Conservation (phyloP, 345 rosid genomes). For the Camelina laxa region DNA sequence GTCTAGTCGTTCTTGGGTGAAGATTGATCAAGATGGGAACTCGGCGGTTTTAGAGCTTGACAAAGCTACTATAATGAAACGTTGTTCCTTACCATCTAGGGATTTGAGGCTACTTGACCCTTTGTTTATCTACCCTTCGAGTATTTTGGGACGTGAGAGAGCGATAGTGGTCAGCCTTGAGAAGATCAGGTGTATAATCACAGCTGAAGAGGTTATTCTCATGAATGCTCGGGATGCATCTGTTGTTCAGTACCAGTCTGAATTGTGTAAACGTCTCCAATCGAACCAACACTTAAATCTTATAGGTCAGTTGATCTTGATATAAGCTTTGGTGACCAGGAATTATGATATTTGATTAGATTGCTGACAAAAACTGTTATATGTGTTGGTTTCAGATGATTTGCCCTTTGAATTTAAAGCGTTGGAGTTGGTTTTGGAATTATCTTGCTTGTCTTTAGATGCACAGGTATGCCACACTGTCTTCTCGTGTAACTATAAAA, state of each 20-base stretch:
- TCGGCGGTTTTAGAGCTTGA: conserved; percentile 74
- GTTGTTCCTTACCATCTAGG: conserved; percentile 88
- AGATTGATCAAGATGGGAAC: conserved; percentile 76
- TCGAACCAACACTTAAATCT: conserved; percentile 65
- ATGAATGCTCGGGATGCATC: conserved; percentile 87
- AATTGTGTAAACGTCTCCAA: conserved; percentile 82
- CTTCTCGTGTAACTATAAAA: background rate
- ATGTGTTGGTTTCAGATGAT: conserved; percentile 70
- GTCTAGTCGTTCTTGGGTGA: conserved; percentile 90
- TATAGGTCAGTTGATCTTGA: conserved; percentile 31
- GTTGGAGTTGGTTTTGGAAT: conserved; percentile 88
- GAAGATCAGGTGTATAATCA: conserved; percentile 91
- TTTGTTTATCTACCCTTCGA: conserved; percentile 89
- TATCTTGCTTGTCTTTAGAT: conserved; percentile 88
- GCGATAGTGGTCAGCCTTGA: conserved; percentile 93
- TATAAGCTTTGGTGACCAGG: background rate
- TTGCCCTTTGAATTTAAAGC: conserved; percentile 96
- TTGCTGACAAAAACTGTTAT: conserved; percentile 39
- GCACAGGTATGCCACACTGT: conserved; percentile 63
- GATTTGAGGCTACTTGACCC: conserved; percentile 96
- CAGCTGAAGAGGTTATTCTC: conserved; percentile 89
- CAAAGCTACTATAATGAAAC: conserved; percentile 87
- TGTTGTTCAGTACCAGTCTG: conserved; percentile 75
- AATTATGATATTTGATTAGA: background rate
- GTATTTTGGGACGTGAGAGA: conserved; percentile 90